Conservation (phyloP, 345 rosid species). For the Bruguiera parviflora region DNA sequence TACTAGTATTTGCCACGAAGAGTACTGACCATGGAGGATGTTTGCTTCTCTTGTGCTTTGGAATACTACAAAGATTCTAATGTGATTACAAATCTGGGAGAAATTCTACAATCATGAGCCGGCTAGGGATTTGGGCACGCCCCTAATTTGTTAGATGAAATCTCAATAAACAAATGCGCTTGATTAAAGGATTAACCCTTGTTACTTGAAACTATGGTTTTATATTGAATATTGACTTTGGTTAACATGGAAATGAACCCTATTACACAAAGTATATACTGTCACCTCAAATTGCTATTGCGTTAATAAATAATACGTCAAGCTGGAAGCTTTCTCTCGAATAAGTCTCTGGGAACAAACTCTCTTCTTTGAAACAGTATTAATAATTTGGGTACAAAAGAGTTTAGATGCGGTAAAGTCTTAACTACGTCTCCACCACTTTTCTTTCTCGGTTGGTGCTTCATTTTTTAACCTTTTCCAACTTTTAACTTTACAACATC, state of each 20-base stretch:
- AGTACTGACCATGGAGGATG: constrained; percentile 36
- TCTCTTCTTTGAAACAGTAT: constrained; percentile 20
- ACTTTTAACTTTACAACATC: constrained; percentile 30
- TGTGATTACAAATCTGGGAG: background rate
- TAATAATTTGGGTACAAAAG: constrained; percentile 40
- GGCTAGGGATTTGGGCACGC: too few species aligned
- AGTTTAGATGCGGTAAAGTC: constrained; percentile 10
- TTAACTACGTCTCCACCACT: background rate
- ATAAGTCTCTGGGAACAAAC: background rate
- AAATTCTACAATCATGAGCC: too few species aligned
- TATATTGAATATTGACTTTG: too few species aligned
- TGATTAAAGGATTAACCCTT: too few species aligned
- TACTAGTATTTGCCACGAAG: constrained; percentile 7
- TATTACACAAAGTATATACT: too few species aligned
- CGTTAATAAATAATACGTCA: too few species aligned
- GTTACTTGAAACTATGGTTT: too few species aligned
- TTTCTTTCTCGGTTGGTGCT: constrained; percentile 15
- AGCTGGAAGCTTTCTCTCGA: too few species aligned
- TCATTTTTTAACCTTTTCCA: constrained; percentile 6
- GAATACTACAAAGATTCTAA: background rate
- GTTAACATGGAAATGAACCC: too few species aligned
- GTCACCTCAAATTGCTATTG: too few species aligned
- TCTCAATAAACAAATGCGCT: too few species aligned
- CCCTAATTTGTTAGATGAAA: too few species aligned
- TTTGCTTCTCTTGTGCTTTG: constrained; percentile 31